These are phyloP conservation scores for Vanrija sp. DNA, from an alignment of 1,284 basidiomycete genomes.

Conservation along the genomic window DNA sequence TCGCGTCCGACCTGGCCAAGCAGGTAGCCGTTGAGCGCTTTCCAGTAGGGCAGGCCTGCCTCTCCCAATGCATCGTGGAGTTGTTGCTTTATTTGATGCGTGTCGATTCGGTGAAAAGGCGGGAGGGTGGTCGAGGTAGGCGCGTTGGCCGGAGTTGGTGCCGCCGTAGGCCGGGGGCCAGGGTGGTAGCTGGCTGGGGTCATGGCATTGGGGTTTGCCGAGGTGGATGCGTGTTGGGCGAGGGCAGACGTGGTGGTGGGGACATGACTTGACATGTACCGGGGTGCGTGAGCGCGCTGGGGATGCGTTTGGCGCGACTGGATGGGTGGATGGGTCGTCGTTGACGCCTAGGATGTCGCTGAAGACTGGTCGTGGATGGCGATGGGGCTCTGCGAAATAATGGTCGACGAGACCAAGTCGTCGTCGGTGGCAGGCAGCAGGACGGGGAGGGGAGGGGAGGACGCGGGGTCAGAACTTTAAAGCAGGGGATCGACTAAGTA, in stretches of 20 bases:
- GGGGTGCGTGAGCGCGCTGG: not conserved
- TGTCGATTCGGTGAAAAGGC: conserved; percentile 33
- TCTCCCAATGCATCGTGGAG: conserved; percentile 69
- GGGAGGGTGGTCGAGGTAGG: conserved; percentile 41
- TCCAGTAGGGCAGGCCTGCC: conserved; percentile 58
- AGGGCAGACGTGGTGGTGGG: conserved; percentile 56
- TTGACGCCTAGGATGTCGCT: not conserved
- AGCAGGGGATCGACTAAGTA: not conserved
- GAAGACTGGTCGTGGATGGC: not conserved
- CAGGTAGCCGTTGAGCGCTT: conserved; percentile 44
- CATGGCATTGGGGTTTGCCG: conserved; percentile 54
- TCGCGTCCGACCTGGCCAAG: conserved; percentile 39
- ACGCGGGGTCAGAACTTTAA: not conserved
- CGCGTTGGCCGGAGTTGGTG: conserved; percentile 50
- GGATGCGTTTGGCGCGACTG: not conserved
- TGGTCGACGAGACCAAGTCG: not conserved
- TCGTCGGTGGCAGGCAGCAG: not conserved
- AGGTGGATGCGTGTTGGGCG: conserved; percentile 46
- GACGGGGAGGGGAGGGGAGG: not conserved
- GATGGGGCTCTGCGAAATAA: not conserved
- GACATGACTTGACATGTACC: conserved; percentile 50
- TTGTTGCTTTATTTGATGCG: conserved; percentile 62
- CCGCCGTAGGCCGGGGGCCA: conserved; percentile 50
- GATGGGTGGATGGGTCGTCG: conserved; percentile 6
- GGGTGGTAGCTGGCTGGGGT: conserved; percentile 51